These are phyloP conservation scores for Aspergillus tubingensis DNA, from an alignment of 2,329 filamentous ascomycete genomes.

Conservation along the genomic window DNA sequence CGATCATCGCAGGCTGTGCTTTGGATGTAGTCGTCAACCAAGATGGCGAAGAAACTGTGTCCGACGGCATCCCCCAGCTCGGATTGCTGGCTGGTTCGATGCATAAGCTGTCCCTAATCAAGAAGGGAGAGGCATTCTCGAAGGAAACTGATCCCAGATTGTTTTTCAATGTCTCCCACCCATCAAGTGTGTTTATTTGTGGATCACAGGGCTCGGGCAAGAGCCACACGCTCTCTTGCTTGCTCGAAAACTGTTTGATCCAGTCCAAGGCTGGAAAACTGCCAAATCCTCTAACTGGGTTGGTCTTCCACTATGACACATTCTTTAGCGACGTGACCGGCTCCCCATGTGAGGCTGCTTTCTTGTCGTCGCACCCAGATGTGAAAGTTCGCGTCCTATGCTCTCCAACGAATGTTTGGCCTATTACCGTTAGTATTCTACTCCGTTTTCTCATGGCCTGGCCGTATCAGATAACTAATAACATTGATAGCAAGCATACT, in stretches of 20 bases:
- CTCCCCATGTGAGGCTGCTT: constrained; percentile 62
- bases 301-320: constrained; percentile 67
- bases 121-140: background rate
- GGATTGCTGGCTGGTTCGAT: background rate
- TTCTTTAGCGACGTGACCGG: constrained; percentile 53
- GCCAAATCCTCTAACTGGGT: constrained; percentile 49
- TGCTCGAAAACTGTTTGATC: constrained; percentile 60
- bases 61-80: no score
- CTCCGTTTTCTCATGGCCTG: background rate
- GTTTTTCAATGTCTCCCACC: constrained; percentile 19
- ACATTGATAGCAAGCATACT: constrained; percentile 43
- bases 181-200: constrained; percentile 54
- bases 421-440: constrained; percentile 11
- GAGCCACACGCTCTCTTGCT: constrained; percentile 46
- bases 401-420: constrained; percentile 53
- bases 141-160: constrained; percentile 14
- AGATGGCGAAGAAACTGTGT: no score
- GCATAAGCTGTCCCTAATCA: background rate
- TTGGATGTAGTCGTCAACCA: no score
- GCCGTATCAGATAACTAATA: background rate
- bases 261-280: constrained; percentile 42
- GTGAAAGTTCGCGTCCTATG: constrained; percentile 58
- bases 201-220: constrained; percentile 62
- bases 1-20: no score
- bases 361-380: constrained; percentile 48